These are phyloP conservation scores for Nematocida sp. DNA, from an alignment of 371 early-diverging fungal genomes.

Conservation along the genomic window DNA sequence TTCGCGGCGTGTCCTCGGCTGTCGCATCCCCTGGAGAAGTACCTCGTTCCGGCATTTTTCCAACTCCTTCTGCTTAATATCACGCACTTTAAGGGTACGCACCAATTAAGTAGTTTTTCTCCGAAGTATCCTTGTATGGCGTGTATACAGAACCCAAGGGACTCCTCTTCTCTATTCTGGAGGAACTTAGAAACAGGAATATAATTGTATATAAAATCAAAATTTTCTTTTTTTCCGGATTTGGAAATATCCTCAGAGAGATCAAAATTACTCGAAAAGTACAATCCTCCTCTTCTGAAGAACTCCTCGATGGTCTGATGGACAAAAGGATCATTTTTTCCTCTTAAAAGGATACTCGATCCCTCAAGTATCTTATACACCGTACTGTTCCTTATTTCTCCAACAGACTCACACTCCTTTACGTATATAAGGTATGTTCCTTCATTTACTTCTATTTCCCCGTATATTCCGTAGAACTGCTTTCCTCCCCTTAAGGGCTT, in stretches of 20 bases:
- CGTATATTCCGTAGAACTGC: slow-evolving; percentile 35
- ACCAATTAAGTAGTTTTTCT: slow-evolving; percentile 4
- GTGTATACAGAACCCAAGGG: slow-evolving; percentile 25
- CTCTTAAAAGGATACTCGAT: slow-evolving; percentile 8
- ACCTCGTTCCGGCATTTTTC: slow-evolving; percentile 88
- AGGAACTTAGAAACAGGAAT: slow-evolving; percentile 49
- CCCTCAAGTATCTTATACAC: slow-evolving; percentile 62
- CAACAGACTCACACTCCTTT: slow-evolving; percentile 33
- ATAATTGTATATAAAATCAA: slow-evolving; percentile 65
- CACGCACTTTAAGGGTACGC: not conserved
- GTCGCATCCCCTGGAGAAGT: slow-evolving; percentile 85
- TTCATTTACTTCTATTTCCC: slow-evolving; percentile 43
- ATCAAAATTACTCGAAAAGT: slow-evolving; percentile 21
- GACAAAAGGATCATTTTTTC: slow-evolving; percentile 1
- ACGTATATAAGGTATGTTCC: slow-evolving; percentile 60
- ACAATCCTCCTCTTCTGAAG: slow-evolving; percentile 58
- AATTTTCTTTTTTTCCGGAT: slow-evolving; percentile 34
- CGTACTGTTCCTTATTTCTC: slow-evolving; percentile 23
- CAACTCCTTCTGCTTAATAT: slow-evolving; percentile 83
- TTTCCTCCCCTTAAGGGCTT: slow-evolving; percentile 3
- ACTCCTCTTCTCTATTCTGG: slow-evolving; percentile 4
- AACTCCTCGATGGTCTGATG: slow-evolving; percentile 37
- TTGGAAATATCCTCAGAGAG: not conserved
- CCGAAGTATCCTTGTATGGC: slow-evolving; percentile 66
- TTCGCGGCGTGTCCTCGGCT: slow-evolving; percentile 91